Percentiles rank a stretch among this genome's conserved stretches.
phyloP scores from a whole-genome alignment of 805 yeast species.

The Teunomyces pallodes region DNA sequence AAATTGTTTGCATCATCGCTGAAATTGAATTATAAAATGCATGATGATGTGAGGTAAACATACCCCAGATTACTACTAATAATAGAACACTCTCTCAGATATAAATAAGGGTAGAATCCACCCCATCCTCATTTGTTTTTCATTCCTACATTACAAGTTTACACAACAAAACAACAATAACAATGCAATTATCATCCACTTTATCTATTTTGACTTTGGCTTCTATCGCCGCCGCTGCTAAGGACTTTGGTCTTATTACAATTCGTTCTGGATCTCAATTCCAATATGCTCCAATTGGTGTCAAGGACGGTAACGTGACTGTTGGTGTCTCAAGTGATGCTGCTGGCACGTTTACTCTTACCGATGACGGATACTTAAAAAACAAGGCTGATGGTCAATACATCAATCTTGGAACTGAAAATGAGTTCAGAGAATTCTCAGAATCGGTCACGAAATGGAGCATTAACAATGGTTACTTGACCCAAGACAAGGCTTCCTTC shows the following conservation, averaged over 20 bases:
- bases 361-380: slow-evolving; percentile 21
- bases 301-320: slow-evolving; percentile 8
- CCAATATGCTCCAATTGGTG: slow-evolving; percentile 16
- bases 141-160: neutral
- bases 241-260: slow-evolving; percentile 16
- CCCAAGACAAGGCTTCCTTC: slow-evolving; percentile 7
- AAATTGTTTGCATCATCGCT: neutral
- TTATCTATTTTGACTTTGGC: slow-evolving; percentile 19
- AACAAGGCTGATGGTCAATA: slow-evolving; percentile 15
- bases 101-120: neutral
- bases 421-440: slow-evolving; percentile 4
- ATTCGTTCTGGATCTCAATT: slow-evolving; percentile 25
- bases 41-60: neutral
- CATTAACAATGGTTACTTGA: slow-evolving; percentile 13
- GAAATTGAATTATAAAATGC: neutral
- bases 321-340: slow-evolving; percentile 10
- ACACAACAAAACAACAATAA: neutral
- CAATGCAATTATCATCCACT: slow-evolving; percentile 14
- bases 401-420: slow-evolving; percentile 10
- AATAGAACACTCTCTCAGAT: neutral
- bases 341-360: slow-evolving; percentile 17
- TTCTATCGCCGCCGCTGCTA: slow-evolving; percentile 21
- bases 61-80: slow-evolving; percentile 1
- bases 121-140: neutral
- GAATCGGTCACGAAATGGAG: slow-evolving; percentile 9